phyloP scores from a whole-genome alignment of 768 basidiomycete genomes.

The Epithele typhae region DNA sequence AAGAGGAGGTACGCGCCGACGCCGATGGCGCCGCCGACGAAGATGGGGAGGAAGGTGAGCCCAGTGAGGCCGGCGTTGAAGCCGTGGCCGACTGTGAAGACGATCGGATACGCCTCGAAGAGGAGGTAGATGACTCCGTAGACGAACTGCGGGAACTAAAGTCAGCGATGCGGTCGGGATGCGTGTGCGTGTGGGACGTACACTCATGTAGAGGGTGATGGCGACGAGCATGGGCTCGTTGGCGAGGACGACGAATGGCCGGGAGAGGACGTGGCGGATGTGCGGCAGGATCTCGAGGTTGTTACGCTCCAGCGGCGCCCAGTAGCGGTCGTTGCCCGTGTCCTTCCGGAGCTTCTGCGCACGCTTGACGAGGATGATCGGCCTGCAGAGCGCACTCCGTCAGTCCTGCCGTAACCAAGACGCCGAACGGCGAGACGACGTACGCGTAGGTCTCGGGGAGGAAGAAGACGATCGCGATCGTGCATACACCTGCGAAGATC shows the following conservation, averaged over 20 bases:
- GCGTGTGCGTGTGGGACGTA: constrained; percentile 25
- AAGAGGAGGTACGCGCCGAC: constrained; percentile 36
- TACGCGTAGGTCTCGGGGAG: constrained; percentile 62
- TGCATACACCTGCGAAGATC: constrained; percentile 51
- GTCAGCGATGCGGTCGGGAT: background rate
- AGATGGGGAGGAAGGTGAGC: constrained; percentile 58
- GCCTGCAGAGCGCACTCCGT: constrained; percentile 29
- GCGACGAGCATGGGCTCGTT: constrained; percentile 63
- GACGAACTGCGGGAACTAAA: constrained; percentile 37
- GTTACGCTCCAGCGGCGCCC: constrained; percentile 48
- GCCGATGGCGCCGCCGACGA: constrained; percentile 36
- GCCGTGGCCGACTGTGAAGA: constrained; percentile 50
- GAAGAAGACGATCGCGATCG: constrained; percentile 46
- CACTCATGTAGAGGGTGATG: constrained; percentile 57
- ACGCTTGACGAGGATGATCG: constrained; percentile 49
- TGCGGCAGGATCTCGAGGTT: constrained; percentile 37
- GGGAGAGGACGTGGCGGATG: constrained; percentile 44
- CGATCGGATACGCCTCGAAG: constrained; percentile 62
- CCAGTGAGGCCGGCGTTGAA: constrained; percentile 52
- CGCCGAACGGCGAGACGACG: background rate
- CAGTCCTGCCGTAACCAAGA: background rate
- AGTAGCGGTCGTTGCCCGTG: constrained; percentile 47
- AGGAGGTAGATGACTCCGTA: constrained; percentile 61
- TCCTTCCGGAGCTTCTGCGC: constrained; percentile 47
- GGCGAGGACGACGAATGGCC: constrained; percentile 63